Evolutionary conservation across 345 rosid species (phyloP).

Genomic region (Mercurialis annua): DNA sequence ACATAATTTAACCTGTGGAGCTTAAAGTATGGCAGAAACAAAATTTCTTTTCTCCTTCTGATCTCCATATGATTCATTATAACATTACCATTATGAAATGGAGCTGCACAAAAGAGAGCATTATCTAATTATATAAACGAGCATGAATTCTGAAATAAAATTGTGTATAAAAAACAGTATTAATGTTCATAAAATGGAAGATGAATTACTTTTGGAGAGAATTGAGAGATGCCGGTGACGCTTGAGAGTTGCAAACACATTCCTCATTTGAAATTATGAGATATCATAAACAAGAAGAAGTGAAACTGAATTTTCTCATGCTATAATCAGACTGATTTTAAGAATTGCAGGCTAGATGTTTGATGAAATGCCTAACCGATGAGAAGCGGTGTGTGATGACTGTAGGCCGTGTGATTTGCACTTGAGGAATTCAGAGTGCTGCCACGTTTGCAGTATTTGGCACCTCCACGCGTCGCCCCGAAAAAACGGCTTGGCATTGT

Average conservation of each 20-base stretch:
- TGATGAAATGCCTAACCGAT: slow-evolving; percentile 39
- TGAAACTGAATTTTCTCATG: slow-evolving; percentile 14
- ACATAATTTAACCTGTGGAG: slow-evolving; percentile 44
- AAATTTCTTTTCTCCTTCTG: slow-evolving; percentile 22
- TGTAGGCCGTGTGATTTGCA: no score
- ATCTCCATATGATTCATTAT: slow-evolving; percentile 22
- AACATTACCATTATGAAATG: slow-evolving; percentile 23
- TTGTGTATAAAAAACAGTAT: no score
- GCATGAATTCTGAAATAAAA: no score
- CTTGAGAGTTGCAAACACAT: slow-evolving; percentile 45
- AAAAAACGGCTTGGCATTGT: no score
- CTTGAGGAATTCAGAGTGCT: background rate
- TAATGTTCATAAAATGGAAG: background rate
- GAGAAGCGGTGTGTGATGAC: background rate
- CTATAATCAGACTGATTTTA: background rate
- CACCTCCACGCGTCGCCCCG: background rate
- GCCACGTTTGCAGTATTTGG: slow-evolving; percentile 28
- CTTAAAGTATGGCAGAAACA: slow-evolving; percentile 30
- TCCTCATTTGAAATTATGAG: slow-evolving; percentile 52
- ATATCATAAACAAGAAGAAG: slow-evolving; percentile 17
- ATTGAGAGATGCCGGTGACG: slow-evolving; percentile 45
- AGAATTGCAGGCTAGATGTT: slow-evolving; percentile 31
- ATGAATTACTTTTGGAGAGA: slow-evolving; percentile 33
- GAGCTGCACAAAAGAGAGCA: slow-evolving; percentile 32
- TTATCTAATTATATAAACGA: no score